Conservation (phyloP, 345 rosid species). For the Microcos paniculata region DNA sequence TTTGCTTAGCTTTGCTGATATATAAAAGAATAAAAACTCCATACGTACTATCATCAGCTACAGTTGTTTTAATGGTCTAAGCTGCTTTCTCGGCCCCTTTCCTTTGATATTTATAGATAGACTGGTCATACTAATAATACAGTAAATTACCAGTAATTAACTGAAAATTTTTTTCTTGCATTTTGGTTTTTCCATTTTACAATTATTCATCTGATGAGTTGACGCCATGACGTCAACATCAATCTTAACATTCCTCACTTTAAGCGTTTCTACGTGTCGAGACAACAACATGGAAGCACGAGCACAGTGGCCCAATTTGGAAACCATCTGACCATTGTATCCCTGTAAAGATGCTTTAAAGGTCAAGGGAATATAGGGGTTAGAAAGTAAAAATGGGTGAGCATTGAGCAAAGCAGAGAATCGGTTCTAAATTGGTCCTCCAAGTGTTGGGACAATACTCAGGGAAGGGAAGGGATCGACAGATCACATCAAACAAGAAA, state of each 20-base stretch:
- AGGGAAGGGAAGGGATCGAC: background rate
- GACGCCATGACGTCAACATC: constrained; percentile 3
- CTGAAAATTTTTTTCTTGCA: background rate
- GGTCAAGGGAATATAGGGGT: background rate
- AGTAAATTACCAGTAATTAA: background rate
- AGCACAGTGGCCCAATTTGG: background rate
- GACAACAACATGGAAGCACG: background rate
- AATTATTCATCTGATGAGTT: background rate
- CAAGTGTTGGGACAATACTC: background rate
- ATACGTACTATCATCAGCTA: background rate
- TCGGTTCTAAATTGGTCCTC: background rate
- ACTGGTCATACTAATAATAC: background rate
- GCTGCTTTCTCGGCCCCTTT: background rate
- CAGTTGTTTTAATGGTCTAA: background rate
- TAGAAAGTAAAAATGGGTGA: background rate
- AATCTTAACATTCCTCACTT: constrained; percentile 12
- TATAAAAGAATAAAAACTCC: background rate
- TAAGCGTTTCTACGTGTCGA: constrained; percentile 12
- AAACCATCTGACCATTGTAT: background rate
- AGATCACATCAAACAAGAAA: background rate
- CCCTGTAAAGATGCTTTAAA: background rate
- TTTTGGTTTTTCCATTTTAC: background rate
- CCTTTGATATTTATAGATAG: background rate
- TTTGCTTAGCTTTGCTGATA: background rate
- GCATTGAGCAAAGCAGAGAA: background rate